These are phyloP conservation scores for Rhynchospora pubera DNA, from an alignment of 176 grass and related monocot genomes.

Conservation along the genomic window DNA sequence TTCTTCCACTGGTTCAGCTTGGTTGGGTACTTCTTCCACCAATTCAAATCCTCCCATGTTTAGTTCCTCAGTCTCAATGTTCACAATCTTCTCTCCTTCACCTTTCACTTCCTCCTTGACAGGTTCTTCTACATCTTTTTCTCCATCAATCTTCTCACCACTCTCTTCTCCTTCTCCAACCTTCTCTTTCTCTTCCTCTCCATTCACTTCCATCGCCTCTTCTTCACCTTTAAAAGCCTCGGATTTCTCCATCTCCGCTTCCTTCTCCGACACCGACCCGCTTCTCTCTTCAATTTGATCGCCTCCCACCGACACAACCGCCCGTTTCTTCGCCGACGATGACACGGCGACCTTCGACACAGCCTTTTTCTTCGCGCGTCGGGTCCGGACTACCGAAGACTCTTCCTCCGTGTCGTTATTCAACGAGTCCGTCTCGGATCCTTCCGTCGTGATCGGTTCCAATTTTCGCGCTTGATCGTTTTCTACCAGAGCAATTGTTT, in stretches of 20 bases:
- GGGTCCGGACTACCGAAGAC: neutral
- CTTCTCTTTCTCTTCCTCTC: neutral
- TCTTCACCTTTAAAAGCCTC: constrained; percentile 2
- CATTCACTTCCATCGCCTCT: neutral
- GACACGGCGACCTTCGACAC: neutral
- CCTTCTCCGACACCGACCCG: neutral
- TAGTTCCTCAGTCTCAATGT: constrained; percentile 1
- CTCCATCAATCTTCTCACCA: neutral
- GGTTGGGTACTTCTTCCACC: too few relatives aligned
- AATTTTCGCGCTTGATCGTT: neutral
- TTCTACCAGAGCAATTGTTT: neutral
- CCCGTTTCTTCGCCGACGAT: neutral
- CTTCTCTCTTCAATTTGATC: neutral
- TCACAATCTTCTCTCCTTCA: constrained; percentile 14
- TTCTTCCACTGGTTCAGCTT: neutral
- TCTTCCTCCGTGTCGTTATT: neutral
- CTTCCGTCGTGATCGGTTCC: neutral
- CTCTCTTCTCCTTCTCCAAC: neutral
- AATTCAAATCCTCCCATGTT: too few relatives aligned
- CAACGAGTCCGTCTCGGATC: neutral
- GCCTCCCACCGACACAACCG: neutral
- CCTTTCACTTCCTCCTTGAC: neutral
- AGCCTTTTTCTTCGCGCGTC: neutral
- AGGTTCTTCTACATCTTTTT: constrained; percentile 5
- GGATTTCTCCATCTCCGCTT: neutral